Evolutionary conservation across 331 rosid genomes (phyloP), one percentile per base, ranked within the genome.

Genomic region (Cucumis variabilis): DNA sequence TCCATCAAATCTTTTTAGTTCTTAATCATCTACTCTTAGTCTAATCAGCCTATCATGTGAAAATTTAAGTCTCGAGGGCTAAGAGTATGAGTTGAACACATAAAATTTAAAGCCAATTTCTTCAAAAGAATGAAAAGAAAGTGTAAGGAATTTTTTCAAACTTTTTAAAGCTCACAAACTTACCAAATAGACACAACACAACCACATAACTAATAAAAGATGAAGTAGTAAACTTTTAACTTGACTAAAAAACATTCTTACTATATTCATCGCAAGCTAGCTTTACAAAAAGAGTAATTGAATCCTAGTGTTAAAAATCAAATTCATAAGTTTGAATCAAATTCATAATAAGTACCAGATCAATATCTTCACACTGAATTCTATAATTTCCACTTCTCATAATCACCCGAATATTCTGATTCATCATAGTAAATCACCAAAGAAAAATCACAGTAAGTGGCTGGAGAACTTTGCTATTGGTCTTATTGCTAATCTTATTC

Each of bases 301-400:
- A n/a, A n/a, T n/a, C 20, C 88, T 24, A 90, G 87, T 71, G 63
- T 83, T 72, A 70, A 58, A 73, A 63, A 17, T 70, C 27, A 53
- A 84, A 88, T 80, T 75, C 80, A 28, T 60, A 74, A 69, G 89
- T 51, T 19, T 23, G 86, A 84, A n/a, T 70, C 51, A 79, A 84
- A 88, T 77, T 76, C 76, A 7, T 17, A 37, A 44, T 44, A 44
- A 76, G 89, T 88, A 97, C 99, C 98, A 96, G 99, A 90, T 97
- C 99, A 88, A 97, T n/a, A n/a, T n/a, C n/a, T n/a, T n/a, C n/a
- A n/a, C n/a, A n/a, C n/a, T n/a, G n/a, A n/a, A n/a, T n/a, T n/a
- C n/a, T n/a, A n/a, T n/a, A n/a, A n/a, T n/a, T n/a, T n/a, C n/a
- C n/a, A n/a, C n/a, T n/a, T n/a, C n/a, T n/a, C n/a, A n/a, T n/a